Percentiles rank a stretch among this genome's conserved stretches.
Evolutionary conservation across 2,329 filamentous ascomycete species (phyloP).

Genomic region (Ceratocystis colombiana): DNA sequence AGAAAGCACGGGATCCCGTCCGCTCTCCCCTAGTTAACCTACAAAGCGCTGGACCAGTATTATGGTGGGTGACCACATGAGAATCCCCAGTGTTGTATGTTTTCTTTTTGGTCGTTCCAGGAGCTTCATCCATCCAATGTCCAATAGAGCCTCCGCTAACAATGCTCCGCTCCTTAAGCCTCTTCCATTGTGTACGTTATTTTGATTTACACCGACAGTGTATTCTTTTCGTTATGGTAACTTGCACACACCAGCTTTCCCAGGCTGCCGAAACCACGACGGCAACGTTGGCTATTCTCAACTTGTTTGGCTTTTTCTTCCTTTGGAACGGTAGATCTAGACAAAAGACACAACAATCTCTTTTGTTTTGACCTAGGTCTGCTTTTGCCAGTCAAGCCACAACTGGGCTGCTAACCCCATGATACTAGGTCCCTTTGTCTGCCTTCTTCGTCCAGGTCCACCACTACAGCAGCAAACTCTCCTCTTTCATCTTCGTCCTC

Average conservation of each 20-base stretch:
- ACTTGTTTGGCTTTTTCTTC: neutral
- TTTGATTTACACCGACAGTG: too few relatives aligned
- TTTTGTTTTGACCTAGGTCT: neutral
- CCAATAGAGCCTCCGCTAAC: neutral
- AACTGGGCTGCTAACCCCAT: slow-evolving; percentile 32
- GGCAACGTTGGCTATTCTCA: neutral
- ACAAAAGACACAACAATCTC: neutral
- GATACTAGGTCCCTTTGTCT: slow-evolving; percentile 43
- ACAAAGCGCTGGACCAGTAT: neutral
- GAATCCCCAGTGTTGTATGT: slow-evolving; percentile 6
- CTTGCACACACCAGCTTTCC: neutral
- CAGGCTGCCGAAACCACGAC: neutral
- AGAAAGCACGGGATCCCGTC: neutral
- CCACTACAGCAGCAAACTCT: slow-evolving; percentile 45
- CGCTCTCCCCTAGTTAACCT: neutral
- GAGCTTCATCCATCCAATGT: neutral
- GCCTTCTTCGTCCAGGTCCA: slow-evolving; percentile 45
- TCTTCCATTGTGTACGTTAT: too few relatives aligned
- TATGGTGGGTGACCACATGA: neutral
- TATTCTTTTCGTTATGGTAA: neutral
- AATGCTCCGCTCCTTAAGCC: neutral
- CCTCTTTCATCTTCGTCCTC: slow-evolving; percentile 46
- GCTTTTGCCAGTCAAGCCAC: neutral
- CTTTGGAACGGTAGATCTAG: neutral
- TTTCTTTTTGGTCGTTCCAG: neutral